A percentile compares a stretch with the other conserved stretches of the same genome.
These are phyloP conservation scores for Sugiyamaella castrensis DNA, from an alignment of 1,139 yeast species.

Conservation along the genomic window DNA sequence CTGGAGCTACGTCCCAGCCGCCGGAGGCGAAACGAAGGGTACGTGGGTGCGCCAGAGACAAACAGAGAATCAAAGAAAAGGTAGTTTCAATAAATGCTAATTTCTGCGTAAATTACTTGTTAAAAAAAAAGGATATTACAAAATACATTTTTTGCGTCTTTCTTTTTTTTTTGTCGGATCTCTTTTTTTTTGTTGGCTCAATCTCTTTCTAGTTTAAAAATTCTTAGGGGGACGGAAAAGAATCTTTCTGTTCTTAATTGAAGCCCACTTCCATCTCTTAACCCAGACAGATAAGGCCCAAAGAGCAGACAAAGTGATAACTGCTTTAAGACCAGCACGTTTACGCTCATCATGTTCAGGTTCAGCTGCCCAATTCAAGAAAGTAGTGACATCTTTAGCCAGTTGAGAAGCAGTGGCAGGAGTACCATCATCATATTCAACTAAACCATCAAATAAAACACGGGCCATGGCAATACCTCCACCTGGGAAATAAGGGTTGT, in stretches of 20 bases:
- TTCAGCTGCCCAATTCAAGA: slow-evolving; percentile 98
- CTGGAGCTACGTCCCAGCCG: slow-evolving; percentile 3
- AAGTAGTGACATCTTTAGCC: slow-evolving; percentile 97
- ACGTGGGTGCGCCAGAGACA: slow-evolving; percentile 5
- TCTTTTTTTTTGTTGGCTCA: not conserved
- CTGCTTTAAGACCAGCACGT: slow-evolving; percentile 92
- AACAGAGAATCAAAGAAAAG: not conserved
- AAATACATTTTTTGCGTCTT: slow-evolving; percentile 1
- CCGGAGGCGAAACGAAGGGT: slow-evolving; percentile 3
- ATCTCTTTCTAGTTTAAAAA: not conserved
- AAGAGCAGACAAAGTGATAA: slow-evolving; percentile 73
- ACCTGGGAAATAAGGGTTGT: slow-evolving; percentile 99
- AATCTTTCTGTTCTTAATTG: slow-evolving; percentile 92
- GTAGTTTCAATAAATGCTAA: slow-evolving; percentile 6
- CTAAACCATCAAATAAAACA: slow-evolving; percentile 93
- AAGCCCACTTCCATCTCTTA: slow-evolving; percentile 98
- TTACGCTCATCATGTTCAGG: slow-evolving; percentile 99
- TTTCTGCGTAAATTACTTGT: slow-evolving; percentile 12
- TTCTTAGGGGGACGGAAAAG: slow-evolving; percentile 75
- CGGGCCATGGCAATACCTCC: slow-evolving; percentile 99
- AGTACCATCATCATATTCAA: slow-evolving; percentile 98
- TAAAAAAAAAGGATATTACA: slow-evolving; percentile 8
- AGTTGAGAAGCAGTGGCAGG: slow-evolving; percentile 98
- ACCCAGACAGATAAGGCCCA: slow-evolving; percentile 86
- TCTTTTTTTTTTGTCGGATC: slow-evolving; percentile 3